Conservation (phyloP, 2,329 filamentous ascomycete species). For the Calonectria honghensis region DNA sequence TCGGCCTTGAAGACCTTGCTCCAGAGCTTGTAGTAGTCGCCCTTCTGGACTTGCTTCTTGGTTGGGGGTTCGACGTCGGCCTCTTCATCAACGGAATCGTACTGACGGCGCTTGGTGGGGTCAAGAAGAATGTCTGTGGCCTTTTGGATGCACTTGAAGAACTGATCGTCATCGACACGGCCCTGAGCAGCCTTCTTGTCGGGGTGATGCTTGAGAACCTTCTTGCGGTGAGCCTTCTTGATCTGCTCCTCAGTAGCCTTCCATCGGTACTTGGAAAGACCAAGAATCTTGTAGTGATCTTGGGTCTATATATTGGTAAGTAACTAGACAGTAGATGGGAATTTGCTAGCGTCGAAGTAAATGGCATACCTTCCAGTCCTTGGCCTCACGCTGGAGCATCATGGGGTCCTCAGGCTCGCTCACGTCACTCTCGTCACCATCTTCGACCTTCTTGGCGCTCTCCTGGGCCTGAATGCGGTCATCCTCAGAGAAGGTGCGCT, state of each 20-base stretch:
- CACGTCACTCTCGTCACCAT: constrained; percentile 91
- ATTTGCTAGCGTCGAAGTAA: neutral
- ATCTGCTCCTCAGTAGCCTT: constrained; percentile 98
- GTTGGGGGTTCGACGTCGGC: constrained; percentile 93
- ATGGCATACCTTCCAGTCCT: constrained; percentile 95
- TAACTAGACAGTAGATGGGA: neutral
- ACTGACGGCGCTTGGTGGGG: constrained; percentile 93
- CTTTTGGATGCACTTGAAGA: constrained; percentile 99
- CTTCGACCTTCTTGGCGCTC: constrained; percentile 95
- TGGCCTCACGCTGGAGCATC: constrained; percentile 94
- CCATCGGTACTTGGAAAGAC: constrained; percentile 92
- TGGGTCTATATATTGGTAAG: constrained; percentile 75
- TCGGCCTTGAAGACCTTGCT: constrained; percentile 92
- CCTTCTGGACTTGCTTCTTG: constrained; percentile 91
- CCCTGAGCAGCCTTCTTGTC: constrained; percentile 98
- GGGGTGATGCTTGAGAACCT: constrained; percentile 98
- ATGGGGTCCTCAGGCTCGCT: constrained; percentile 95
- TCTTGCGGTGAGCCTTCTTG: constrained; percentile 99
- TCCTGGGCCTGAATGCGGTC: constrained; percentile 97
- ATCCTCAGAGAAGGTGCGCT: constrained; percentile 98
- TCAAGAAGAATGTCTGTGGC: constrained; percentile 95
- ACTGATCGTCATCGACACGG: constrained; percentile 92
- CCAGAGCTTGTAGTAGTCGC: constrained; percentile 98
- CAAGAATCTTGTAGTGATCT: constrained; percentile 98
- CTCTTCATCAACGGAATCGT: constrained; percentile 95